Evolutionary conservation across 495 filamentous ascomycete species (phyloP), one percentile per base, ranked within the genome.

Genomic region (Neurospora sp.): DNA sequence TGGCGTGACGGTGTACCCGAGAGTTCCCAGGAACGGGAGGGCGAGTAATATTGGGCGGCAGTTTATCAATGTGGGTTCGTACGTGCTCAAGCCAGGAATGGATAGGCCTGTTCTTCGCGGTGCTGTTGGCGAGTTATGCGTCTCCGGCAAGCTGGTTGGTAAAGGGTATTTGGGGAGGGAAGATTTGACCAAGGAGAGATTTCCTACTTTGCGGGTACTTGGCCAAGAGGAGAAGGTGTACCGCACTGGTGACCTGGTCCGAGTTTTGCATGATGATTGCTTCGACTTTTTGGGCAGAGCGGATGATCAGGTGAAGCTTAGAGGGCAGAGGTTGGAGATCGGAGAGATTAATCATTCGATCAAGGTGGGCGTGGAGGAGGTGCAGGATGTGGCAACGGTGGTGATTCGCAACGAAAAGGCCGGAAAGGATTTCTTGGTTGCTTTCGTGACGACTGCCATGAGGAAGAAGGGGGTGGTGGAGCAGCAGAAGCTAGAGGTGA

Each of bases 31-130:
- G 27, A 89, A 89, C 69, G 93, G 92, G 9, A 92, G 91, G 70
- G 84, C 93, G 2, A 91, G 91, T 3, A 97, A 97, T 81, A 97
- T 98, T 74, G 94, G 94, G 0, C 86, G 82, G 27, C 92, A 93
- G 72, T 93, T 97, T 72, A 86, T 89, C 70, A 95, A 96, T 69
- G 93, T 96, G 8, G 91, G 91, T 0, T 89, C 91, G 1, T 95
- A 90, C 76, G 91, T 98, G 38, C 81, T 97, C n/a, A 81, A 85
- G 8, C 91, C 89, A 3, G 88, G 87, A 0, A 90, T 91, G 0
- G 85, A 90, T n/a, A 79, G 80, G 3, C 90, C 92, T 1, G 91
- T 94, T 9, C 80, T 94, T 7, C 86, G 89, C n/a, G 94, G 94
- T 7, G 91, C 88, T 9, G 85, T 95, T 40, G 94, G 94, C 27